phyloP scores from a whole-genome alignment of 768 basidiomycete genomes.

The Panaeolus cyanescens region DNA sequence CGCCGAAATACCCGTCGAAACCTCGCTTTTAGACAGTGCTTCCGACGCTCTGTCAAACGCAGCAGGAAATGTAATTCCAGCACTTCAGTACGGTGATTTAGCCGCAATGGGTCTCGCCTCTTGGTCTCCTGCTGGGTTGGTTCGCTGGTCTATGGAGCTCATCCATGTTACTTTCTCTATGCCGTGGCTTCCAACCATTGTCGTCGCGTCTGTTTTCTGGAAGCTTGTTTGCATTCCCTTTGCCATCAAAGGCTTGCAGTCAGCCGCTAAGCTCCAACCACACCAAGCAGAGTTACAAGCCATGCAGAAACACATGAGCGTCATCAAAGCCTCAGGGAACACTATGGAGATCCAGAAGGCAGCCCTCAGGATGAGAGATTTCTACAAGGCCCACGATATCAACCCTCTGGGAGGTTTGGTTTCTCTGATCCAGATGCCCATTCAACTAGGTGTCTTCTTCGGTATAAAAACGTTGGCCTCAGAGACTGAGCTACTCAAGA shows the following conservation, averaged over 20 bases:
- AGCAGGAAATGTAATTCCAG: background rate
- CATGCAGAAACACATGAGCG: constrained; percentile 46
- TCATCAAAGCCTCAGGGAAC: constrained; percentile 34
- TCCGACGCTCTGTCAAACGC: background rate
- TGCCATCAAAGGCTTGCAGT: constrained; percentile 55
- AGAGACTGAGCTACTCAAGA: constrained; percentile 70
- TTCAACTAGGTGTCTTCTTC: constrained; percentile 84
- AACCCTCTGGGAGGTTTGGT: constrained; percentile 52
- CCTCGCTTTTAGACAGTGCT: background rate
- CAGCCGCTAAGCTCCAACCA: constrained; percentile 60
- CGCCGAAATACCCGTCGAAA: background rate
- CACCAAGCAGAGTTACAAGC: constrained; percentile 54
- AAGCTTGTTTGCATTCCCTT: constrained; percentile 63
- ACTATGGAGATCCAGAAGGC: constrained; percentile 53
- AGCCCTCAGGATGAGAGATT: constrained; percentile 49
- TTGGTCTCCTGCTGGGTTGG: constrained; percentile 67
- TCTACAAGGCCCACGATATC: constrained; percentile 70
- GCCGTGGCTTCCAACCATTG: constrained; percentile 86
- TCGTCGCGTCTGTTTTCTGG: constrained; percentile 63
- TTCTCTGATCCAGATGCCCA: constrained; percentile 69
- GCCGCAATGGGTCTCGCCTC: constrained; percentile 61
- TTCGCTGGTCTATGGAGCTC: constrained; percentile 64
- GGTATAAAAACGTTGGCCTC: constrained; percentile 72
- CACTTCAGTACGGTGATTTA: constrained; percentile 72
- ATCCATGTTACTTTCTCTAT: constrained; percentile 70